Conservation (phyloP, 306 rosid genomes). For the Quercus wislizeni region DNA sequence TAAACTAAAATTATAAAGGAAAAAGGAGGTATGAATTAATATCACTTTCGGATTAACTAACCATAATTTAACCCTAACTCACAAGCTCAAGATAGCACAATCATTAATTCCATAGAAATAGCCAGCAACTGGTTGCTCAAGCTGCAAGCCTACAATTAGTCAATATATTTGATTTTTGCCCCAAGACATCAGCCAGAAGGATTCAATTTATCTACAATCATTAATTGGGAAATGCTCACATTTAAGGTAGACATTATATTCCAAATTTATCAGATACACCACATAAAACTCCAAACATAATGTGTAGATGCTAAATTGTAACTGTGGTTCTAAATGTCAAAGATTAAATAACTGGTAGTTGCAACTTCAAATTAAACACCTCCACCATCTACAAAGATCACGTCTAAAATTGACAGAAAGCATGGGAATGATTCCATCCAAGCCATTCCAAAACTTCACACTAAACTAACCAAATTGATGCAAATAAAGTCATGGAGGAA, state of each 20-base stretch:
- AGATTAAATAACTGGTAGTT: neutral
- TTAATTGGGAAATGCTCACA: neutral
- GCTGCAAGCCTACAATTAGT: neutral
- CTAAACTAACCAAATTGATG: neutral
- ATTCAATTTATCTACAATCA: neutral
- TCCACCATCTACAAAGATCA: neutral
- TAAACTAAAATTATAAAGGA: neutral
- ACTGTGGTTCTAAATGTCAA: neutral
- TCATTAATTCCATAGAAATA: neutral
- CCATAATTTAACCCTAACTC: neutral
- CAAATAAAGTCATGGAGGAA: neutral
- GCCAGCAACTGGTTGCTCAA: neutral
- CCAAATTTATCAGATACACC: neutral
- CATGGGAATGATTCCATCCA: no score
- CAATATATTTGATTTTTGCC: neutral
- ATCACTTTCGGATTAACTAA: neutral
- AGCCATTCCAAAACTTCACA: neutral
- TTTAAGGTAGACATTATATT: neutral
- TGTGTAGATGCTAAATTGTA: neutral
- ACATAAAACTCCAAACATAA: neutral
- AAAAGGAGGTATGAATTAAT: neutral
- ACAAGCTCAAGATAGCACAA: neutral
- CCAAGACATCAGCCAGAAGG: neutral
- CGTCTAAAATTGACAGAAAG: neutral
- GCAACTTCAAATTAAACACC: neutral